Evolutionary conservation across 1,284 basidiomycete species (phyloP).

Genomic region (Quambalaria eucalypti): DNA sequence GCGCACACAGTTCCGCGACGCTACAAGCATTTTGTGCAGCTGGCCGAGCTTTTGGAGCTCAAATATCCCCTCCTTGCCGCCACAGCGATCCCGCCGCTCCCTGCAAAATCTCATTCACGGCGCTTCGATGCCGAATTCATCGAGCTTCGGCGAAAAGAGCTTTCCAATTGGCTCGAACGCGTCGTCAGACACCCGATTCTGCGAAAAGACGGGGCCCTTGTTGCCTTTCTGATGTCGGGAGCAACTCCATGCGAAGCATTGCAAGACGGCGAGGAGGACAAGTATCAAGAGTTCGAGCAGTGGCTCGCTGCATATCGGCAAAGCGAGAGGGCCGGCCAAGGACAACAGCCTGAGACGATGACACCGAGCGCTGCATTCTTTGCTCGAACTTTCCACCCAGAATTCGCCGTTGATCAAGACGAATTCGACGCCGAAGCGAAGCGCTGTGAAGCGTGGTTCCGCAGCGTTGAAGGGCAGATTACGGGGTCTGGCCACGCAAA

Average conservation of each 20-base stretch:
- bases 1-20: slow-evolving; percentile 63
- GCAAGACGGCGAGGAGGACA: slow-evolving; percentile 6
- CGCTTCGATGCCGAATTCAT: slow-evolving; percentile 71
- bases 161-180: slow-evolving; percentile 65
- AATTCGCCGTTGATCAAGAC: slow-evolving; percentile 63
- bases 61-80: slow-evolving; percentile 60
- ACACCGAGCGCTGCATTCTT: slow-evolving; percentile 53
- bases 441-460: no score
- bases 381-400: slow-evolving; percentile 69
- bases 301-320: background rate
- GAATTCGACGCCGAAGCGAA: background rate
- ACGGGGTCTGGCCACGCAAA: background rate
- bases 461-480: background rate
- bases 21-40: slow-evolving; percentile 71
- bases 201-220: slow-evolving; percentile 68
- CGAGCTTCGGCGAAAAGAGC: slow-evolving; percentile 66
- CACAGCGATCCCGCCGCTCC: slow-evolving; percentile 71
- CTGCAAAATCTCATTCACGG: slow-evolving; percentile 65
- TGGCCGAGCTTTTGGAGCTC: slow-evolving; percentile 58
- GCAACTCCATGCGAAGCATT: slow-evolving; percentile 19
- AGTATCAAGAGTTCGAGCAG: no score
- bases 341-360: background rate
- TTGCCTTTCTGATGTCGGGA: slow-evolving; percentile 58
- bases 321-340: no score
- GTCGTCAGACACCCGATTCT: slow-evolving; percentile 69